These are phyloP conservation scores for Salvia sclarea DNA, from an alignment of 305 asterid species.

Conservation along the genomic window DNA sequence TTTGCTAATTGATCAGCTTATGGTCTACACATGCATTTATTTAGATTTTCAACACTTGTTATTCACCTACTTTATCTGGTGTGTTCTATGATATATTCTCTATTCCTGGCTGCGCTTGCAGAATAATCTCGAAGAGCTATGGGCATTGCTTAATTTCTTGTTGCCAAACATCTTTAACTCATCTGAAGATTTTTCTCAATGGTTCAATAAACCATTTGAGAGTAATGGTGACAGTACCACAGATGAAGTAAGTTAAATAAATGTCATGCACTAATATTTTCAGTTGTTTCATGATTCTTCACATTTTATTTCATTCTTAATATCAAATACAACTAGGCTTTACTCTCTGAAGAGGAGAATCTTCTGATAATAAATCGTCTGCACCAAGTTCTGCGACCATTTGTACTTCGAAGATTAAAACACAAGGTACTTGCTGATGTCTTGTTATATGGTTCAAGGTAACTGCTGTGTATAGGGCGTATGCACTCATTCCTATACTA, in stretches of 20 bases:
- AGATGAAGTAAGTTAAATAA: constrained; percentile 63
- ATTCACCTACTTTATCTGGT: constrained; percentile 22
- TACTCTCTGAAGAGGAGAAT: constrained; percentile 98
- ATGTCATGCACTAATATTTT: constrained; percentile 15
- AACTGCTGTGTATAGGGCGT: constrained; percentile 10
- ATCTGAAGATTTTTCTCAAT: constrained; percentile 97
- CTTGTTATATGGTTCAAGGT: constrained; percentile 18
- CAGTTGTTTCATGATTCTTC: constrained; percentile 24
- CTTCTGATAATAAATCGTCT: constrained; percentile 97
- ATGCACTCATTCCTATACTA: constrained; percentile 18
- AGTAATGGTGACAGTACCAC: constrained; percentile 87
- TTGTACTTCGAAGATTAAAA: constrained; percentile 94
- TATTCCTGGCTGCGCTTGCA: constrained; percentile 36
- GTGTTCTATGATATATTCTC: constrained; percentile 25
- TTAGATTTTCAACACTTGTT: constrained; percentile 19
- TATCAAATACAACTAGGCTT: constrained; percentile 59
- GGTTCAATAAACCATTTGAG: constrained; percentile 99
- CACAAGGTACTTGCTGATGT: constrained; percentile 70
- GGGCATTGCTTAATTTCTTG: constrained; percentile 99
- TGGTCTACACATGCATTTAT: constrained; percentile 1
- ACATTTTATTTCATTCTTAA: constrained; percentile 25
- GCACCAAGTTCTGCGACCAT: constrained; percentile 99
- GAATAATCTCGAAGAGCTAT: constrained; percentile 99
- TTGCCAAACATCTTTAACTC: constrained; percentile 97
- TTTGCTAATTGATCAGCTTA: constrained; percentile 24